Conservation (phyloP, 2,329 filamentous ascomycete species). For the Penicillium sp. region DNA sequence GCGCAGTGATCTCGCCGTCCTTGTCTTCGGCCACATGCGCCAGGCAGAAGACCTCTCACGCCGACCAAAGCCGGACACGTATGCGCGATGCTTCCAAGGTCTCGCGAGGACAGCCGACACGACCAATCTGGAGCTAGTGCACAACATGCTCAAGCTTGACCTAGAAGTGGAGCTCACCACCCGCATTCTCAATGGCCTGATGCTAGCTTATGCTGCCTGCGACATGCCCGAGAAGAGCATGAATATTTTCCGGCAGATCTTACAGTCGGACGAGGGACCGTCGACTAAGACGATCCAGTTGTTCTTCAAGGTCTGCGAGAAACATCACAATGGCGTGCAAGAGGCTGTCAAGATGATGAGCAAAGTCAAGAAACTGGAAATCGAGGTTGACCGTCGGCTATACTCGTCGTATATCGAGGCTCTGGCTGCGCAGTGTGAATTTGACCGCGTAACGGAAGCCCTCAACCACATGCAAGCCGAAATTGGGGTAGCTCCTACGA, state of each 20-base stretch:
- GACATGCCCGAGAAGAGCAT: conserved; percentile 67
- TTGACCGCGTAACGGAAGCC: conserved; percentile 67
- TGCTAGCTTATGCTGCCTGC: conserved; percentile 78
- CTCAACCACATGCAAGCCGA: conserved; percentile 67
- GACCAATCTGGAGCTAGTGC: conserved; percentile 71
- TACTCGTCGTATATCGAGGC: conserved; percentile 77
- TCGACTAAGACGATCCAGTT: conserved; percentile 78
- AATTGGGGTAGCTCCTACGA: conserved; percentile 67
- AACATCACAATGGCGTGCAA: conserved; percentile 45
- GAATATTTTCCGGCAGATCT: conserved; percentile 81
- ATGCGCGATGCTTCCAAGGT: conserved; percentile 75
- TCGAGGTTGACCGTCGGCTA: conserved; percentile 72
- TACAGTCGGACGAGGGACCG: conserved; percentile 81
- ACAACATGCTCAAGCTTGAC: conserved; percentile 96
- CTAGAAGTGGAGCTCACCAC: conserved; percentile 76
- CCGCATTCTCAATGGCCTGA: conserved; percentile 76
- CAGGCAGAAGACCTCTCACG: conserved; percentile 64
- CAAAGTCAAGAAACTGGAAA: conserved; percentile 68
- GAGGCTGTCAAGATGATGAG: conserved; percentile 55
- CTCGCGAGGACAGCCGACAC: conserved; percentile 62
- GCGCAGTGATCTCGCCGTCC: conserved; percentile 79
- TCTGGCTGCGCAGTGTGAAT: conserved; percentile 69
- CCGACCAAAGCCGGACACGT: conserved; percentile 72
- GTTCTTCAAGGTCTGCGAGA: conserved; percentile 77
- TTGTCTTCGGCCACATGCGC: conserved; percentile 95